Evolutionary conservation across 1,284 basidiomycete species (phyloP).

Genomic region (Trichosporon asahii): DNA sequence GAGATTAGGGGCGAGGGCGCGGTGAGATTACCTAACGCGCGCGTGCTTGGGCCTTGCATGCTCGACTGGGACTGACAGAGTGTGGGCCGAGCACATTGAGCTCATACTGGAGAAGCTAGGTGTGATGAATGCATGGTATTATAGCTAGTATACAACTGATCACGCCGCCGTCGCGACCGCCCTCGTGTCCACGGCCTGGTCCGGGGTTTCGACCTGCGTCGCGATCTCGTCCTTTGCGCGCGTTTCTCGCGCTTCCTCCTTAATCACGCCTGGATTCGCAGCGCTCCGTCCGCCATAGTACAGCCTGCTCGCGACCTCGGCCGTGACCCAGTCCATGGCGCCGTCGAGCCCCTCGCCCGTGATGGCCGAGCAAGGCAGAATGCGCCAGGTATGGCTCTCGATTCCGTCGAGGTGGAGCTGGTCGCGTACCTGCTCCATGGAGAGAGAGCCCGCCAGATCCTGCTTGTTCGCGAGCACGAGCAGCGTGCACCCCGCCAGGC

Average conservation of each 20-base stretch:
- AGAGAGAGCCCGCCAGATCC: constrained; percentile 85
- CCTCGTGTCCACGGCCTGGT: not conserved
- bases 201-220: not conserved
- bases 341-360: constrained; percentile 78
- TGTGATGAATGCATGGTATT: not conserved
- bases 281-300: constrained; percentile 31
- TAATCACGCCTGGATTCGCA: not conserved
- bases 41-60: no score
- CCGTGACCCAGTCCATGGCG: constrained; percentile 92
- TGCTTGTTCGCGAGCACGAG: constrained; percentile 99
- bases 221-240: not conserved
- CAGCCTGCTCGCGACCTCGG: constrained; percentile 73
- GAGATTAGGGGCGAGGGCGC: not conserved
- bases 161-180: not conserved
- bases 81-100: not conserved
- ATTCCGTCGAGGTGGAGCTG: constrained; percentile 71
- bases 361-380: constrained; percentile 86
- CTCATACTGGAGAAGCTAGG: no score
- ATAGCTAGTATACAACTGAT: not conserved
- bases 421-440: constrained; percentile 76
- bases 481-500: constrained; percentile 87
- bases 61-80: not conserved
- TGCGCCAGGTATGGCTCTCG: constrained; percentile 82
- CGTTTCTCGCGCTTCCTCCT: not conserved
- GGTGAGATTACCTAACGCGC: no score